Conservation (phyloP, 345 rosid species). For the Eucalyptus regnans region DNA sequence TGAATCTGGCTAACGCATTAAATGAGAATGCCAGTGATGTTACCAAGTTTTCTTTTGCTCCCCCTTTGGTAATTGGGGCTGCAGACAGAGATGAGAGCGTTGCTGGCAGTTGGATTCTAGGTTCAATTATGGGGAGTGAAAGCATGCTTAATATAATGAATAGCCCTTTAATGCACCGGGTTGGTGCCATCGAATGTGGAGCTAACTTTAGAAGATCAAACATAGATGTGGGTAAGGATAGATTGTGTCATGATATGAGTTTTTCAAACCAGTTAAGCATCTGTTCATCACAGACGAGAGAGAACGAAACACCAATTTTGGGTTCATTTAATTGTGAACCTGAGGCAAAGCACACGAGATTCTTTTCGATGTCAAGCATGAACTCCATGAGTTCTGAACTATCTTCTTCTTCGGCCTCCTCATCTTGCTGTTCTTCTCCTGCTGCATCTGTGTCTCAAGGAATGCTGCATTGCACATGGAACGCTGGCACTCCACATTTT, state of each 20-base stretch:
- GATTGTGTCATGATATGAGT: slow-evolving; percentile 12
- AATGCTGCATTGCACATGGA: slow-evolving; percentile 77
- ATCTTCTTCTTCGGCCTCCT: neutral
- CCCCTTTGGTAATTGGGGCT: slow-evolving; percentile 27
- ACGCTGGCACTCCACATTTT: slow-evolving; percentile 55
- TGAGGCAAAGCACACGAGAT: slow-evolving; percentile 11
- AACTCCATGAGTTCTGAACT: slow-evolving; percentile 20
- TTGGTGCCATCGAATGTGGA: slow-evolving; percentile 17
- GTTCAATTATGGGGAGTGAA: slow-evolving; percentile 61
- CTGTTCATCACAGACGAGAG: slow-evolving; percentile 8
- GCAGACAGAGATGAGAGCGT: slow-evolving; percentile 35
- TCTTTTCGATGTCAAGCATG: slow-evolving; percentile 34
- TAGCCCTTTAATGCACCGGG: slow-evolving; percentile 41
- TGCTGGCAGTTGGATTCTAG: slow-evolving; percentile 35
- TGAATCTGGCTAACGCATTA: neutral
- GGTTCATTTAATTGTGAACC: slow-evolving; percentile 1
- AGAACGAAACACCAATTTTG: neutral
- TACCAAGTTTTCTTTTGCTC: slow-evolving; percentile 18
- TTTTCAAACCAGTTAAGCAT: slow-evolving; percentile 22
- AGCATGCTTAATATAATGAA: slow-evolving; percentile 52
- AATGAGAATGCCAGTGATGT: neutral
- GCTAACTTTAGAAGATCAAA: slow-evolving; percentile 7
- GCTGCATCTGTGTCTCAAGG: slow-evolving; percentile 47
- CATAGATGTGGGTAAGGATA: slow-evolving; percentile 19
- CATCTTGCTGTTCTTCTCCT: slow-evolving; percentile 24